phyloP scores from a whole-genome alignment of 108 stramenopile genomes.

The Cyclotella atomus region DNA sequence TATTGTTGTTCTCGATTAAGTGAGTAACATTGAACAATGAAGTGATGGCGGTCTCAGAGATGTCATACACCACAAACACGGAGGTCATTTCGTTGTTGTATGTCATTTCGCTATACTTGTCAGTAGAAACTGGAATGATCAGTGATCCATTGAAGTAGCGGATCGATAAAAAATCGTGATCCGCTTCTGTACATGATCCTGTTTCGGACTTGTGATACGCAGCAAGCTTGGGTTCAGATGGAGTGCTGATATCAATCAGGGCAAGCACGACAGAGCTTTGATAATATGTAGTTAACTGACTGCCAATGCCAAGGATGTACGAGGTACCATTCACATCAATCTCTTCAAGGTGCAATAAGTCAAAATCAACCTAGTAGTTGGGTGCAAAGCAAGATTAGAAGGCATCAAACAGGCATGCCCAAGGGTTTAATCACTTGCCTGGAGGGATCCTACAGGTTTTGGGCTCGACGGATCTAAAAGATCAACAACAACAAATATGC shows the following conservation, averaged over 20 bases:
- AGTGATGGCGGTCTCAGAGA: neutral
- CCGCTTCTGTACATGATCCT: neutral
- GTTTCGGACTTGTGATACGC: too few species aligned
- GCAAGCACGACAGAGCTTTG: neutral
- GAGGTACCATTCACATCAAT: neutral
- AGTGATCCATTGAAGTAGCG: neutral
- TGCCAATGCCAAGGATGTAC: slow-evolving; percentile 14
- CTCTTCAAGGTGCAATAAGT: neutral
- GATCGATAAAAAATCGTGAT: neutral
- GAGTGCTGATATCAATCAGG: slow-evolving; percentile 10
- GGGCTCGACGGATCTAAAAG: too few species aligned
- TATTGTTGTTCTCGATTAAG: too few species aligned
- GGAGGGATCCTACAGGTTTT: too few species aligned
- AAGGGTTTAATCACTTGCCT: neutral
- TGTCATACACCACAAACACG: neutral
- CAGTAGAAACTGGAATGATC: neutral
- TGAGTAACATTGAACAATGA: slow-evolving; percentile 7
- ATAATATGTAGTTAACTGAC: neutral
- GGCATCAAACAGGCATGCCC: neutral
- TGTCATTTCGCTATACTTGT: neutral
- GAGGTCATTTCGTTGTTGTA: neutral
- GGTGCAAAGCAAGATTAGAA: neutral
- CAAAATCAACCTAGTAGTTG: neutral
- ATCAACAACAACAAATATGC: too few species aligned
- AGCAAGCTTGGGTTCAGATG: slow-evolving; percentile 7